Evolutionary conservation across 257 asterid genomes (phyloP).

Genomic region (Paulownia fortunei): DNA sequence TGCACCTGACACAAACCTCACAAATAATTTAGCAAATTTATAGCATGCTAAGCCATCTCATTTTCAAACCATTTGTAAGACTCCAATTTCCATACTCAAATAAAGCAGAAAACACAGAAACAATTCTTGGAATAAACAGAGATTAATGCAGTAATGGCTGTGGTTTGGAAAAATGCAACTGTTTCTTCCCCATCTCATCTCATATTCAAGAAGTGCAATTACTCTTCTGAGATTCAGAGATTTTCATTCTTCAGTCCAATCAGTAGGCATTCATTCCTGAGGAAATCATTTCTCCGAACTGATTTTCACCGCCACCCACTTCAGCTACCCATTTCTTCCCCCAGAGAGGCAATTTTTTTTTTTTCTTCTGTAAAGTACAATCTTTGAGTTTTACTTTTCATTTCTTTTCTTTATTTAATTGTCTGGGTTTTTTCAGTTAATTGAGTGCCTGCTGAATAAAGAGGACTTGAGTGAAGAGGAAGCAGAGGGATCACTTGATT

Average conservation of each 20-base stretch:
- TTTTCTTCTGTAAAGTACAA: not conserved
- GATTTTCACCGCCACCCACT: slow-evolving; percentile 23
- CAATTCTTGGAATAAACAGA: not conserved
- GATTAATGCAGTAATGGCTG: slow-evolving; percentile 31
- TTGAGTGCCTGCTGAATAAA: slow-evolving; percentile 45
- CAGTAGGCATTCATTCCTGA: not conserved
- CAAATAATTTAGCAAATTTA: not conserved
- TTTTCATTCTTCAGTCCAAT: not conserved
- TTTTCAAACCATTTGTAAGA: not conserved
- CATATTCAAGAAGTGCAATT: not conserved
- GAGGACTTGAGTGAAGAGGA: slow-evolving; percentile 51
- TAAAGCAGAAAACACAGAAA: not conserved
- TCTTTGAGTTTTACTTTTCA: not conserved
- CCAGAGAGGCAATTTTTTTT: slow-evolving; percentile 37
- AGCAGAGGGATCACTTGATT: slow-evolving; percentile 53
- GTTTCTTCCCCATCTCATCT: slow-evolving; percentile 16
- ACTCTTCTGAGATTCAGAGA: not conserved
- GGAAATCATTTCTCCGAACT: slow-evolving; percentile 13
- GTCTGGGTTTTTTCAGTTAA: slow-evolving; percentile 22
- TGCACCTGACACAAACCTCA: not conserved
- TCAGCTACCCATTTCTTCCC: slow-evolving; percentile 45
- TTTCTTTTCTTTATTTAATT: not conserved
- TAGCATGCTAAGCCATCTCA: too few relatives aligned
- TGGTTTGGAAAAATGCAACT: not conserved
- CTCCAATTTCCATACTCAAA: not conserved